Percentiles rank a stretch among this genome's conserved stretches.
phyloP scores from a whole-genome alignment of 2,329 filamentous ascomycete species.

The Pseudomassariella vexata region DNA sequence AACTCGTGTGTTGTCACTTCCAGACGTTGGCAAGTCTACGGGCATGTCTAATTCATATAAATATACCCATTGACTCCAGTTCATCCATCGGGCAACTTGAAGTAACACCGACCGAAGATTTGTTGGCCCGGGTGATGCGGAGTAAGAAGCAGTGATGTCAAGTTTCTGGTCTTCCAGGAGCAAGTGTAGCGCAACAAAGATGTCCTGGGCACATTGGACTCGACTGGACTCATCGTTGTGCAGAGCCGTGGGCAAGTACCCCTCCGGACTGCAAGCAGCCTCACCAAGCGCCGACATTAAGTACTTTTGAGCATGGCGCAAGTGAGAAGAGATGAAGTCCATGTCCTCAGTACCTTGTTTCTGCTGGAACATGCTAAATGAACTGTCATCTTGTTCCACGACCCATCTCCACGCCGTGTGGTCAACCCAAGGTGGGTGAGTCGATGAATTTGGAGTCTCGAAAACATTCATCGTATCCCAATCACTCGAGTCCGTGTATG shows the following conservation, averaged over 20 bases:
- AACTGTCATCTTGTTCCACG: slow-evolving; percentile 46
- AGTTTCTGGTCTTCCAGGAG: slow-evolving; percentile 88
- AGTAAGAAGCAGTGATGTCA: slow-evolving; percentile 48
- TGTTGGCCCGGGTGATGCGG: slow-evolving; percentile 34
- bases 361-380: slow-evolving; percentile 19
- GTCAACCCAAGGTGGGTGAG: slow-evolving; percentile 53
- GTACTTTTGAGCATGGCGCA: slow-evolving; percentile 60
- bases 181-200: slow-evolving; percentile 74
- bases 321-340: slow-evolving; percentile 43
- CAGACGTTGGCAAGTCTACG: slow-evolving; percentile 28
- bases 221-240: slow-evolving; percentile 49
- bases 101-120: slow-evolving; percentile 68
- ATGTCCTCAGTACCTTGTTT: slow-evolving; percentile 16
- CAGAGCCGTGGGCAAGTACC: slow-evolving; percentile 60
- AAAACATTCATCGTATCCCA: slow-evolving; percentile 43
- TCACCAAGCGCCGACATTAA: slow-evolving; percentile 53
- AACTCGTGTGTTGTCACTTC: slow-evolving; percentile 4
- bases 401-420: slow-evolving; percentile 68
- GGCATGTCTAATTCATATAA: slow-evolving; percentile 50
- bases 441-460: slow-evolving; percentile 41
- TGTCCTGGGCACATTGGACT: slow-evolving; percentile 56
- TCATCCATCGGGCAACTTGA: slow-evolving; percentile 78
- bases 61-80: slow-evolving; percentile 51
- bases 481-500: slow-evolving; percentile 24
- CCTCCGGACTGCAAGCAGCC: slow-evolving; percentile 43